Evolutionary conservation across 768 basidiomycete species (phyloP).

Genomic region (Termitomyces heimii): DNA sequence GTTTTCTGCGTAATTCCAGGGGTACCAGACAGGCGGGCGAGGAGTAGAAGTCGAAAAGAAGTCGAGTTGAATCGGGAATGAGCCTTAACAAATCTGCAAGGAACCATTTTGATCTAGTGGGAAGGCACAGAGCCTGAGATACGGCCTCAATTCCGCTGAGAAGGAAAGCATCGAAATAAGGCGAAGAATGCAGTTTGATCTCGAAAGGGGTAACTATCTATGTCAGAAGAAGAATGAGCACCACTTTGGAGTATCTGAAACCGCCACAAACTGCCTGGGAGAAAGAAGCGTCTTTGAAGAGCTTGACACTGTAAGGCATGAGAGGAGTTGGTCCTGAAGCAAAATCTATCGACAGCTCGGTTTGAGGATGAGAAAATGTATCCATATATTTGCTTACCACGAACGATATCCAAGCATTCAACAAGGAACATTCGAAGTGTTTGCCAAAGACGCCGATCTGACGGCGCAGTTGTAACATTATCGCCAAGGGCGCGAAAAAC

Average conservation of each 20-base stretch:
- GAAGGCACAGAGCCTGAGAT: conserved; percentile 32
- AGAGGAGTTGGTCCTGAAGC: conserved; percentile 27
- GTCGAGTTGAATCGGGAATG: conserved; percentile 30
- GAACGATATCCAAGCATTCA: conserved; percentile 33
- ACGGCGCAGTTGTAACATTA: conserved; percentile 22
- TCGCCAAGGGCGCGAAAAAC: conserved; percentile 45
- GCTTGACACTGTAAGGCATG: conserved; percentile 28
- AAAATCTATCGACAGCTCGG: conserved; percentile 21
- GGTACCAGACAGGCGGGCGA: conserved; percentile 31
- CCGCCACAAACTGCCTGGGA: conserved; percentile 18
- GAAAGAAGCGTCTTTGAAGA: conserved; percentile 34
- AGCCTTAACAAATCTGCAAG: conserved; percentile 41
- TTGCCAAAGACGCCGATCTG: conserved; percentile 33
- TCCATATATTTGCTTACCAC: conserved; percentile 27
- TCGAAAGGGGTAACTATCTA: conserved; percentile 22
- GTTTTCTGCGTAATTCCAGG: conserved; percentile 26
- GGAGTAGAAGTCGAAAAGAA: conserved; percentile 37
- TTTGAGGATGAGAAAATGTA: not conserved
- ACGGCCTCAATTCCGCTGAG: conserved; percentile 40
- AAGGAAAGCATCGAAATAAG: conserved; percentile 41
- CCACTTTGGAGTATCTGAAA: not conserved
- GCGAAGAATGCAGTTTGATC: conserved; percentile 23
- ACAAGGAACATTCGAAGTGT: conserved; percentile 31
- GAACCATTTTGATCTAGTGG: conserved; percentile 42
- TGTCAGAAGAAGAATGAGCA: not conserved